Base-by-base conservation (phyloP, 2,329 filamentous ascomycete species). In the Colletotrichum abscissum region DNA sequence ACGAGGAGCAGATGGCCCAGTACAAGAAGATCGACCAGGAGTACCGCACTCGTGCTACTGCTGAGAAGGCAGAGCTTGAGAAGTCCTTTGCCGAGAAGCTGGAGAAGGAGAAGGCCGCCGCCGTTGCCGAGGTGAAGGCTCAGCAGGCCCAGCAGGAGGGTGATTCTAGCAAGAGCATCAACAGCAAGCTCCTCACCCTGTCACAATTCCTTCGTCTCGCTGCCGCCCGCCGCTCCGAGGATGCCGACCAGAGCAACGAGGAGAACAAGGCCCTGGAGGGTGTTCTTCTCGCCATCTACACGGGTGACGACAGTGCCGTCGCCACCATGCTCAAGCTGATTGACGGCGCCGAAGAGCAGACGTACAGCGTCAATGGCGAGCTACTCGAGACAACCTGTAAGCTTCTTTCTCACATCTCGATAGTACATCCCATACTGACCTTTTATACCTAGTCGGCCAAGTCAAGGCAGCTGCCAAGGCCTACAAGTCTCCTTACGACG, bases 261-360 rank as follows among this genome's bases (percentile, higher is more conserved):
- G 93, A 96, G 85, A 94, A 92, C 82, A 91, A 92, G 82, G 94
- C 94, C 46, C 91, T 97, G 73, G 94, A 97, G 84, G 94, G 94
- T 65, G 91, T 94, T 42, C 87, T 97, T 71, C 87, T 95, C 59
- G 89, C 92, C 73, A 92, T 97, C 38, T 97, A 97, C 83, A 90
- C 91, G 58, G 94, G 94, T 59, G 93, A 96, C 78, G 89, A 93
- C 75, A 88, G 86, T 76, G 94, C 93, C 63, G 93, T 97, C 28
- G 85, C 89, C 67, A 90, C 93, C 69, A 95, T 95, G 84, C 83
- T 94, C 79, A 95, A 94, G 86, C 87, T 97, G 71, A 93, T 95
- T 68, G 88, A 94, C 72, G 94, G 93, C 42, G 88, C 90, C 30
- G 87, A 91, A 16, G 93, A 96, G 76, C 86, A 86, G 72, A 91